phyloP scores from a whole-genome alignment of 139 green algal genomes.

The Ettlia oleoabundans region DNA sequence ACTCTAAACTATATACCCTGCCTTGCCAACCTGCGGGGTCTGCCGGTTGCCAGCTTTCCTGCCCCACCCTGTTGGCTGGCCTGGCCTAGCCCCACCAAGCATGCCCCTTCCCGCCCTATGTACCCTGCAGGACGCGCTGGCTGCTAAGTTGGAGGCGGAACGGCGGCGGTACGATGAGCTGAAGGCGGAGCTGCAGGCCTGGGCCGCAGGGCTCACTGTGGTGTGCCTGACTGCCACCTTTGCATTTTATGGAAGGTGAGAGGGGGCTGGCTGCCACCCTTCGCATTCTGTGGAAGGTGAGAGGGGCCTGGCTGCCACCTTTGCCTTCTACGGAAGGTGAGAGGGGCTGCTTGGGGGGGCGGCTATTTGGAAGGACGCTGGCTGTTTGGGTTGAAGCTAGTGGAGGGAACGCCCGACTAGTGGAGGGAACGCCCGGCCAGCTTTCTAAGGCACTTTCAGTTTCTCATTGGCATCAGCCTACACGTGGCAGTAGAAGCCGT shows the following conservation, averaged over 20 bases:
- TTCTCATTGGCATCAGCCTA: too few species aligned
- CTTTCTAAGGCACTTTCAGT: too few species aligned
- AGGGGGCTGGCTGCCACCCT: background rate
- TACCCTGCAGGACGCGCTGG: slow-evolving; percentile 37
- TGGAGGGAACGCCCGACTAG: too few species aligned
- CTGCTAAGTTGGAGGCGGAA: slow-evolving; percentile 36
- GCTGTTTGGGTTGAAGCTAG: too few species aligned
- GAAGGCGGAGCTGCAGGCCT: slow-evolving; percentile 73
- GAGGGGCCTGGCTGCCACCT: slow-evolving; percentile 41
- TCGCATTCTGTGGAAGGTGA: background rate
- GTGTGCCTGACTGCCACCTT: slow-evolving; percentile 55
- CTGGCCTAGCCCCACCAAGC: slow-evolving; percentile 7
- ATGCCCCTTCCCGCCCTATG: background rate
- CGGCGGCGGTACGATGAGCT: slow-evolving; percentile 66
- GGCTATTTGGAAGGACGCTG: too few species aligned
- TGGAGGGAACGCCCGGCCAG: too few species aligned
- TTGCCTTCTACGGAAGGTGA: slow-evolving; percentile 57
- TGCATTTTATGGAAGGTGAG: slow-evolving; percentile 58
- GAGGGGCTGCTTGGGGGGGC: too few species aligned
- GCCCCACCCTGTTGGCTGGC: background rate
- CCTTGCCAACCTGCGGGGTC: background rate
- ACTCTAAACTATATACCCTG: background rate
- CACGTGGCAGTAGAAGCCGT: too few species aligned
- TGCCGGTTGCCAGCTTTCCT: background rate
- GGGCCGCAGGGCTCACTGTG: slow-evolving; percentile 56